Percentiles rank a stretch among this genome's conserved stretches.
Evolutionary conservation across 2,329 filamentous ascomycete genomes (phyloP).

Genomic region (Claviceps citrina): DNA sequence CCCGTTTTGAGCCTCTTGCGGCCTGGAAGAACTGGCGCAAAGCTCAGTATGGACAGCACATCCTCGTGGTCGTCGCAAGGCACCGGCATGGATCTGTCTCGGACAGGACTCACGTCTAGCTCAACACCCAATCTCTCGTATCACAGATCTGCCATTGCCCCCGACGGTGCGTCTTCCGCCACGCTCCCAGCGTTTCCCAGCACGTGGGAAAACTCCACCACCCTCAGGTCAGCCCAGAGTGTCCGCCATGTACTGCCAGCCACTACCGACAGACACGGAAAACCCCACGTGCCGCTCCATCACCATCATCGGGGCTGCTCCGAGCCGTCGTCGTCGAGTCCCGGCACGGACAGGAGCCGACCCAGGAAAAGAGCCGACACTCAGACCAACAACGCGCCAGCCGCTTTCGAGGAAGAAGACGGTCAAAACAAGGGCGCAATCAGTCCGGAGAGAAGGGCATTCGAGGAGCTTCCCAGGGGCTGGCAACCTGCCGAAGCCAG

Average conservation of each 20-base stretch:
- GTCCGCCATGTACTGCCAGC: conserved; percentile 3
- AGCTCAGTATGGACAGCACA: conserved; percentile 30
- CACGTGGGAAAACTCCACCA: conserved; percentile 26
- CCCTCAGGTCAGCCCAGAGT: neutral
- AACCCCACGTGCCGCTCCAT: conserved; percentile 20
- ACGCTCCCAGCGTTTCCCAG: conserved; percentile 30
- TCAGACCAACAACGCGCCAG: conserved; percentile 21
- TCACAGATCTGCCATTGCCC: conserved; percentile 28
- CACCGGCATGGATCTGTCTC: conserved; percentile 30
- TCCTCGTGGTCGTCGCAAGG: conserved; percentile 26
- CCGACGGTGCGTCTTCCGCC: conserved; percentile 22
- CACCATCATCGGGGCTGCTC: conserved; percentile 31
- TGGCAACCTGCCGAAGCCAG: conserved; percentile 37
- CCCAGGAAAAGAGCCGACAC: conserved; percentile 37
- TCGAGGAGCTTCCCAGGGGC: conserved; percentile 46
- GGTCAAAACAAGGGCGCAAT: conserved; percentile 21
- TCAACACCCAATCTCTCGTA: conserved; percentile 24
- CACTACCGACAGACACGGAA: conserved; percentile 7
- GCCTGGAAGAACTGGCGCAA: conserved; percentile 26
- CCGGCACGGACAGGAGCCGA: conserved; percentile 45
- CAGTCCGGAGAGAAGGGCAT: conserved; percentile 39
- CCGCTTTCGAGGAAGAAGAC: no score
- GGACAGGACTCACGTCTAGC: conserved; percentile 24
- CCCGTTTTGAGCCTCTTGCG: conserved; percentile 11
- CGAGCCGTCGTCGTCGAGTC: conserved; percentile 37